phyloP scores from a whole-genome alignment of 1,284 basidiomycete species.

The Sanghuangporus sanghuang region DNA sequence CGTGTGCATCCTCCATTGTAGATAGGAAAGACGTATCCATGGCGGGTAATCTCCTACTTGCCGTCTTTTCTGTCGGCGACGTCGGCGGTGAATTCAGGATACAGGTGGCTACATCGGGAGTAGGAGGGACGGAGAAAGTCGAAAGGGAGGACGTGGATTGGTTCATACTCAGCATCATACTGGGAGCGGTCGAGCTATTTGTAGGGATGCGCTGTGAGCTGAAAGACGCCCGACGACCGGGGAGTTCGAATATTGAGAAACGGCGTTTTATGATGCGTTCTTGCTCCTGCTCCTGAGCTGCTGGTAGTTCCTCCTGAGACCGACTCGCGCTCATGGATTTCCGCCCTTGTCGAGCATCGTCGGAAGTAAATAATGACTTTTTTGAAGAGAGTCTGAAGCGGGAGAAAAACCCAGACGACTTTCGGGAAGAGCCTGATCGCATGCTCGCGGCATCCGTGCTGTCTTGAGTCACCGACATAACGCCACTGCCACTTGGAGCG shows the following conservation, averaged over 20 bases:
- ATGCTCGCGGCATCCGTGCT: not conserved
- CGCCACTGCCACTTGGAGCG: not conserved
- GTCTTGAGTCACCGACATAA: not conserved
- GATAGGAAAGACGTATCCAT: not conserved
- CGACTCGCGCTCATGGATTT: not conserved
- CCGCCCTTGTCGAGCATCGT: not conserved
- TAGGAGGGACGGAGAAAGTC: conserved; percentile 8
- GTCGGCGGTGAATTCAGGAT: not conserved
- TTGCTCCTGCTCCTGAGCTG: not conserved
- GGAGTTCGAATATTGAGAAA: conserved; percentile 17
- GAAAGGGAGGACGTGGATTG: conserved; percentile 12
- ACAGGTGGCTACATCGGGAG: conserved; percentile 6
- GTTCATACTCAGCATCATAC: conserved; percentile 8
- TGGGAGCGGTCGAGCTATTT: not conserved
- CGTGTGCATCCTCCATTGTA: not conserved
- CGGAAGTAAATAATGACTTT: conserved; percentile 31
- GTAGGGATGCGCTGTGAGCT: conserved; percentile 5
- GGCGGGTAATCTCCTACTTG: not conserved
- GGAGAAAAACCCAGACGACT: conserved; percentile 7
- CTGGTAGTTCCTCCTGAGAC: conserved; percentile 5
- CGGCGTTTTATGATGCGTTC: conserved; percentile 9
- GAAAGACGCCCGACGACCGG: conserved; percentile 2
- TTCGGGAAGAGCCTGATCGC: not conserved
- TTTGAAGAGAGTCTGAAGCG: conserved; percentile 10
- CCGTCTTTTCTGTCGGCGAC: conserved; percentile 1